Evolutionary conservation across 495 filamentous ascomycete genomes (phyloP), one percentile per base, ranked within the genome.

Genomic region (Hyaloscypha bicolor): DNA sequence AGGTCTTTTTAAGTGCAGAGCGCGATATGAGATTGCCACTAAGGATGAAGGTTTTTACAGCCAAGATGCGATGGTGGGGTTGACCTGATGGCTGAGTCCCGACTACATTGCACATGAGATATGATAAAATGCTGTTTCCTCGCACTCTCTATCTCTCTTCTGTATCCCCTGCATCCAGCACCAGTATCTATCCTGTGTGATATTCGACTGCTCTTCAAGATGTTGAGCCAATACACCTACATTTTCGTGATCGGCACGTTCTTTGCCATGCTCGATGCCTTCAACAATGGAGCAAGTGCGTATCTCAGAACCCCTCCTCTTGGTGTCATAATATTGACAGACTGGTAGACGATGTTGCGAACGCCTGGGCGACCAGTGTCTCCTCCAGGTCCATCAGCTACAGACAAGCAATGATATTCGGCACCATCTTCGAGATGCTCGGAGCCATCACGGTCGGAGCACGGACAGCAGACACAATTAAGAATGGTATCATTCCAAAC

Each of bases 221-320:
- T 64, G 62, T 19, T 32, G 19, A 12, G 53, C 22, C 61, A 69
- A 31, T 69, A 37, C 62, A 45, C 19, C 37, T 71, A 71, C 48
- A 48, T 93, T 72, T 91, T 93, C 69, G 90, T 85, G 74, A 87
- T 93, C 64, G 89, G 87, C 81, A 90, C 87, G 63, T 78, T 93
- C 72, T 93, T 93, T 82, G 89, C 90, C 76, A 83, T 87, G 75
- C 82, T 91, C 55, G 89, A 91, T 81, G 88, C 88, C 64, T 91
- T 78, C 82, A 91, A 90, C 80, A 90, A 88, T 77, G 78, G 83
- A 76, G 75, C 64, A 69, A 67, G 53, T 65, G 37, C 57, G 63
- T 55, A 58, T 11, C 21, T 51, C 16, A 33, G 16, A 48, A 4
- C 12, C 14, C 25, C 16, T 4, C 11, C 16, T 35, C 8, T 42